Base-by-base conservation (phyloP, 345 rosid species). In the Citrus reticulata region DNA sequence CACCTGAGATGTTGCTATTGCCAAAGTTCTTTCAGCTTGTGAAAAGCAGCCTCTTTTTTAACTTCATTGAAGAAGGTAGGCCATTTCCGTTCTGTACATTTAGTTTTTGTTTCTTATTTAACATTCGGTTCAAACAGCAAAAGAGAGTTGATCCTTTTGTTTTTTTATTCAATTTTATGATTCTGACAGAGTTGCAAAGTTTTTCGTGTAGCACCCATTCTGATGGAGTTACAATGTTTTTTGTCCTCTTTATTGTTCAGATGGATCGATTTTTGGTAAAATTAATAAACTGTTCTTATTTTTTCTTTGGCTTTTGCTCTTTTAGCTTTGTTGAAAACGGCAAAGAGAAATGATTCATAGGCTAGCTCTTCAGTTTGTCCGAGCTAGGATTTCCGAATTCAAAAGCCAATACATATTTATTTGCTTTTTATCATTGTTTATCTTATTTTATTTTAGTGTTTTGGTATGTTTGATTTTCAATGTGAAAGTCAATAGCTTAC, bases 51-150 rank as follows among this genome's bases (percentile, higher is more conserved):
- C 55, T 20, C 7, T 67, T 40, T 32, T 75, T 49, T 65, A 9
- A 51, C 63, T 66, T 34, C 25, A 14, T 34, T 76, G 62, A 64
- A 54, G 64, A 32, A 66, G 79, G 79, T 76, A 54, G 4, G 79
- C 10, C 34, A 65, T 20, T 49, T 42, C 70, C 14, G 49, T 29
- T 42, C 29, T 25, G 6, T 37, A 22, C 7, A 24, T 73, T 39
- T 59, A 13, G 16, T 42, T 30, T 42, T 55, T 34, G 1, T 57
- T 59, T 25, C 77, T n/a, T 59, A 35, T 60, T 60, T n/a, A 22
- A 14, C 16, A 20, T 14, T 22, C 24, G 67, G 30, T 63, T 29
- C 67, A 63, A 63, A 5, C 14, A 13, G 9, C 9, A 63, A 19
- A 72, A 55, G 42, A 55, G 34, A 19, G 17, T 42, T 42, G 51